Evolutionary conservation across 108 stramenopile genomes (phyloP), one percentile per base, ranked within the genome.

Genomic region (Chaetoceros tenuissimus): DNA sequence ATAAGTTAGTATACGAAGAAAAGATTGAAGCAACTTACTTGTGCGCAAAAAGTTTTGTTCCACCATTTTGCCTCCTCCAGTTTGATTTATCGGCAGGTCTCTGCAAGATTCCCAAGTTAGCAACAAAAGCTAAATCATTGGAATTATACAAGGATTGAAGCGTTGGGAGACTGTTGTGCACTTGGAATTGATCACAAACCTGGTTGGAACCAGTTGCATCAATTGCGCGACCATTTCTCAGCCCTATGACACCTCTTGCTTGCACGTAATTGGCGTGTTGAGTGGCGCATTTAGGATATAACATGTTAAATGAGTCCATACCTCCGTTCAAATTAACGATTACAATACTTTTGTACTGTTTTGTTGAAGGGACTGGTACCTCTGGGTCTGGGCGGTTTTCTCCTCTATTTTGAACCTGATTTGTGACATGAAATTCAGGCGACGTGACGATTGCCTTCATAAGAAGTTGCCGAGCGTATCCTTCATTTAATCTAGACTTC

Each of bases 361-460:
- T 63, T 18, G 45, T 62, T 45, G 22, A 17, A 10, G 28, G 48
- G 21, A 5, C 20, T 20, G 29, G 28, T 24, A 24, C 1, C 23
- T 47, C 56, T 20, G 55, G 43, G 24, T 21, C 48, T 22, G 48
- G 23, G 2, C 45, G 20, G 5, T 25, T 28, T 19, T 51, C 21
- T 20, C 48, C 62, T 19, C 31, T 57, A 18, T 48, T 3, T 13
- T n/a, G 27, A 10, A 48, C 29, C 0, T 22, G 60, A 59, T 51
- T 75, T 0, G 82, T 81, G 20, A 63, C 63, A 25, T 89, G 87
- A 47, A 89, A 85, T 54, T 89, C 83, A 19, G 73, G 76, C 16
- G 79, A 59, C 26, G 63, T 57, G 44, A 75, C 19, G 47, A 66
- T 60, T 50, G 56, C 20, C 29, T 60, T 10, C 13, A 13, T 5